phyloP scores from a whole-genome alignment of 768 basidiomycete genomes.

The Leccinum broughii region DNA sequence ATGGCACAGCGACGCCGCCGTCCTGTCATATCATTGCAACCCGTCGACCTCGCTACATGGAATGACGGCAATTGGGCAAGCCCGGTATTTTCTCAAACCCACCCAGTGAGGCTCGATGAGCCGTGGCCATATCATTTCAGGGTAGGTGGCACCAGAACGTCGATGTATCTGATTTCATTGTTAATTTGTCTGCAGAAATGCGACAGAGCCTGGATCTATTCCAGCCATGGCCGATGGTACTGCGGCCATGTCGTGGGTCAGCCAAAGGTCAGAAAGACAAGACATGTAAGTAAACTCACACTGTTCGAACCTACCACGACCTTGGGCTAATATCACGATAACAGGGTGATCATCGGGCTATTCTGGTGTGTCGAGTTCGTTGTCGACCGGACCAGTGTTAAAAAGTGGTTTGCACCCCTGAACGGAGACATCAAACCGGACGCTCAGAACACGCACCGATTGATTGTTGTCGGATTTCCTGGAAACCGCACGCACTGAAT shows the following conservation, averaged over 20 bases:
- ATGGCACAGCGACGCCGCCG: not conserved
- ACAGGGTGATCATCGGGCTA: slow-evolving; percentile 45
- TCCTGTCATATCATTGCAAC: slow-evolving; percentile 5
- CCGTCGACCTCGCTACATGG: slow-evolving; percentile 29
- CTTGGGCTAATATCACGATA: not conserved
- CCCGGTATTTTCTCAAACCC: too few species aligned
- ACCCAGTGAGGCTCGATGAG: too few species aligned
- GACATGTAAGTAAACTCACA: slow-evolving; percentile 39
- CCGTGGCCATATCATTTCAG: too few species aligned
- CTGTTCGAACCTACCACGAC: not conserved
- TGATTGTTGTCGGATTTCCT: slow-evolving; percentile 47
- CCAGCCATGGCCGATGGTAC: slow-evolving; percentile 50
- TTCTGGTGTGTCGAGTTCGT: slow-evolving; percentile 52
- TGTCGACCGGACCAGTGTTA: slow-evolving; percentile 38
- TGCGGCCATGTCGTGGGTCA: slow-evolving; percentile 48
- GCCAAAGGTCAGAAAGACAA: slow-evolving; percentile 44
- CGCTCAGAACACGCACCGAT: slow-evolving; percentile 39
- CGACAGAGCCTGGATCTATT: slow-evolving; percentile 56
- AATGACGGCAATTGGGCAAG: slow-evolving; percentile 24
- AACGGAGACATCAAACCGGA: slow-evolving; percentile 71
- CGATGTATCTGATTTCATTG: not conserved
- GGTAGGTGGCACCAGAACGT: too few species aligned
- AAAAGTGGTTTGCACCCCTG: slow-evolving; percentile 62
- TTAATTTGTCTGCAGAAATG: slow-evolving; percentile 36
- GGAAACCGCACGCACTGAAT: slow-evolving; percentile 3